These are phyloP conservation scores for Nidularia pulvinata DNA, from an alignment of 768 basidiomycete genomes.

Conservation along the genomic window DNA sequence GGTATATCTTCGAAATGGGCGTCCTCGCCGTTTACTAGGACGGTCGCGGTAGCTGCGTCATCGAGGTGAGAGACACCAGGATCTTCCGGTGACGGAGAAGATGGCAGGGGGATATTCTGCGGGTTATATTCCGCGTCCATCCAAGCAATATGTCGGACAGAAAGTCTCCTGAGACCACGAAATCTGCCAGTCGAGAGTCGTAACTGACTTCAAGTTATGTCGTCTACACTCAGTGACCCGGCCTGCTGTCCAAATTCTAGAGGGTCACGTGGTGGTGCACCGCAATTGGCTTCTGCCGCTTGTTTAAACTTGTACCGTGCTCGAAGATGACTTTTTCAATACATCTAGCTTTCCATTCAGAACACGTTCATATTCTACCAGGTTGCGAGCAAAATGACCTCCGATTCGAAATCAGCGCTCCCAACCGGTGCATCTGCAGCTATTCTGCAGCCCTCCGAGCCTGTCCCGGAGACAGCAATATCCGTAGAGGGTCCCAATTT, in stretches of 20 bases:
- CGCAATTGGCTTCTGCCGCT: no score
- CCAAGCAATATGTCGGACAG: slow-evolving; percentile 1
- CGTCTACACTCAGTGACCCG: no score
- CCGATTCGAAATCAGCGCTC: slow-evolving; percentile 16
- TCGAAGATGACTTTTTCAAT: no score
- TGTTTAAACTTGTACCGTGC: no score
- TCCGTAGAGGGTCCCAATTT: slow-evolving; percentile 90
- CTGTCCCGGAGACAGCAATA: slow-evolving; percentile 61
- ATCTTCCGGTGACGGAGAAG: slow-evolving; percentile 12
- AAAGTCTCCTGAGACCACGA: no score
- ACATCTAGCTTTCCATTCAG: no score
- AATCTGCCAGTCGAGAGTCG: no score
- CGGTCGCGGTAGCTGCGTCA: neutral
- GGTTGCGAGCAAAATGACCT: neutral
- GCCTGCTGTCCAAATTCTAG: no score
- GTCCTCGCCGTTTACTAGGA: neutral
- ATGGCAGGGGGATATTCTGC: slow-evolving; percentile 16
- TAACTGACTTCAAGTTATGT: no score
- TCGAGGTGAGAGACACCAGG: neutral
- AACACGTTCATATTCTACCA: no score
- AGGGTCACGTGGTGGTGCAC: no score
- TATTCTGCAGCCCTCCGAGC: slow-evolving; percentile 76
- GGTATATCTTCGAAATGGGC: neutral
- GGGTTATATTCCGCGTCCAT: slow-evolving; percentile 16
- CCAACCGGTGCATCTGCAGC: slow-evolving; percentile 70